Conservation (phyloP, 2,329 filamentous ascomycete genomes). For the Colletotrichum phormii region DNA sequence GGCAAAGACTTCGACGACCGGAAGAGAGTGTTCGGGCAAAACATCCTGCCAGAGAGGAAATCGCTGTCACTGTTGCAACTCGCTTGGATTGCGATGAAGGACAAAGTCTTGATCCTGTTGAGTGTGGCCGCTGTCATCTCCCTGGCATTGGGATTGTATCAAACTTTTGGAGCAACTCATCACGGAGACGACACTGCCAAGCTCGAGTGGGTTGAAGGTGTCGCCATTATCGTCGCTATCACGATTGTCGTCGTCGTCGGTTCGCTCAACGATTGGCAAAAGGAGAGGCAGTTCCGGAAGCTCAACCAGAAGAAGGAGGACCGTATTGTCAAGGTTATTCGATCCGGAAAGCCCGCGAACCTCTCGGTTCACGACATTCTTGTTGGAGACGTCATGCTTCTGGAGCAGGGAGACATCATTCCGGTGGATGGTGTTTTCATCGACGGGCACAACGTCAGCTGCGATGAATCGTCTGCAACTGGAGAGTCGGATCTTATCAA, state of each 20-base stretch:
- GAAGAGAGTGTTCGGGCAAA: slow-evolving; percentile 69
- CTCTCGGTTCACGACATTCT: slow-evolving; percentile 78
- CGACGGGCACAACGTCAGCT: slow-evolving; percentile 63
- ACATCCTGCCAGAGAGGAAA: slow-evolving; percentile 74
- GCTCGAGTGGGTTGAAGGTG: slow-evolving; percentile 85
- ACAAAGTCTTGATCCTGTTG: slow-evolving; percentile 80
- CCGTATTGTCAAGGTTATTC: slow-evolving; percentile 77
- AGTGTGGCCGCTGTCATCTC: slow-evolving; percentile 79
- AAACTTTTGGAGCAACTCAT: slow-evolving; percentile 71
- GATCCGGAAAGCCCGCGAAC: slow-evolving; percentile 77
- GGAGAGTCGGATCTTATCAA: slow-evolving; percentile 80
- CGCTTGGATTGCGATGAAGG: slow-evolving; percentile 85
- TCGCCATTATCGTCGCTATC: slow-evolving; percentile 84
- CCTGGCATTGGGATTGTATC: slow-evolving; percentile 79
- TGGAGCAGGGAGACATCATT: slow-evolving; percentile 81
- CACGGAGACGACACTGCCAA: slow-evolving; percentile 59
- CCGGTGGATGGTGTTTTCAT: slow-evolving; percentile 79
- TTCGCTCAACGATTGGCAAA: slow-evolving; percentile 85
- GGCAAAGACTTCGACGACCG: slow-evolving; percentile 57
- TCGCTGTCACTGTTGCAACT: slow-evolving; percentile 76
- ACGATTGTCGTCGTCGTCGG: slow-evolving; percentile 80
- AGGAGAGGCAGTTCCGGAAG: slow-evolving; percentile 84
- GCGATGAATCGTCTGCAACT: slow-evolving; percentile 79
- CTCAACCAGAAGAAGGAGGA: slow-evolving; percentile 85
- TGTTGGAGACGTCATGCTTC: slow-evolving; percentile 78